Base-by-base conservation (phyloP, 2,329 filamentous ascomycete species). In the Grosmannia serpens region DNA sequence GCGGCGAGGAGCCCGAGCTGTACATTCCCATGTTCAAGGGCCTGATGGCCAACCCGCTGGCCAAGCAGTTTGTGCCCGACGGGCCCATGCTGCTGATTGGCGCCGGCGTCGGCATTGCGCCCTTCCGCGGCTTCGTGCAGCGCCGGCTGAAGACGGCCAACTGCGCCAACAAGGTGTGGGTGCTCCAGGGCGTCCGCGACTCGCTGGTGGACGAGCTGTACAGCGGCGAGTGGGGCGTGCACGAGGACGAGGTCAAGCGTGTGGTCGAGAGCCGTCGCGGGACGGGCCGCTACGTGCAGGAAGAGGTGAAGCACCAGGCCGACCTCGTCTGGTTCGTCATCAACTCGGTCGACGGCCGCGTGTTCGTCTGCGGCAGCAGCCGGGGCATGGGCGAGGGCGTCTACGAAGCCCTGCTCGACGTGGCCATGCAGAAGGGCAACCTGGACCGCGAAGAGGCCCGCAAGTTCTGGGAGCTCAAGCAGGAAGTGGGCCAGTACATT, bases 281-380 rank as follows among this genome's bases (percentile, higher is more conserved):
- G 52, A 87, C 91, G 65, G 89, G 89, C 62, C 86, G 87, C 64
- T 99, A 99, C 68, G 94, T 99, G 2, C 94, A 99, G 70, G 94
- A 99, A 67, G 94, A 97, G 72, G 92, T 99, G 10, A 79, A 83
- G 13, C 81, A 89, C 63, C 94, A 97, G 70, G 89, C 91, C 1
- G 94, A 97, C 68, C 81, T 97, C n/a, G 92, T 97, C 20, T 99
- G 94, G 94, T 95, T 90, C 71, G 91, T 97, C 63, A 88, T 95
- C 77, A 97, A 97, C 70, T 85, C 91, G 2, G 79, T 97, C n/a
- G 94, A 99, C 67, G 94, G 94, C 1, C 85, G 94, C 56, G 85
- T 97, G 56, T 99, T 99, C 70, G 94, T 99, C 60, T 99, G 94
- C 70, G 94, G 94, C 55, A 95, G 88, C 73, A 91, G 85, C 68